Base-by-base conservation (phyloP, 768 basidiomycete species). In the Podaxis rugospora region DNA sequence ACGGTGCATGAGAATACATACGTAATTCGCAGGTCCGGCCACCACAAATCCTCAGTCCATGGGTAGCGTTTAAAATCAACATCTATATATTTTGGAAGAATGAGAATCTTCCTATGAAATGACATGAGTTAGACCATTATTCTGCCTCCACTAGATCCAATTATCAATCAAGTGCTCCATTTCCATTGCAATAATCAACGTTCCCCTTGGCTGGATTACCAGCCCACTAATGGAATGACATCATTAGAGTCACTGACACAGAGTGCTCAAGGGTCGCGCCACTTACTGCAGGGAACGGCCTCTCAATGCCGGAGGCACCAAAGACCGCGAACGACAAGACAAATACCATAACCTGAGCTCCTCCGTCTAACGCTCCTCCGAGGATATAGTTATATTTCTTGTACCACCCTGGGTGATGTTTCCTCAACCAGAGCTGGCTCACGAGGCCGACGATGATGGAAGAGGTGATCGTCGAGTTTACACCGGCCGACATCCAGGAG, bases 351-450 rank as follows among this genome's bases (percentile, higher is more conserved):
- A 85, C 78, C 67, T 87, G 86, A 14, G 83, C 81, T 7, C 87
- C 86, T 27, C 86, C 86, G 66, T 87, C 85, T 37, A 87, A 72
- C 5, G 83, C 88, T 44, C 86, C 89, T 28, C 85, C 85, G 3
- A 89, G 70, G 40, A 87, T 81, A 66, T 86, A 87, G 67, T 88
- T 87, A 69, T 86, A 86, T 65, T 77, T 78, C 66, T 81, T 80
- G 71, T 86, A 90, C 87, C 87, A 90, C 13, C 79, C 78, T 1
- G 88, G 84, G 59, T 85, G 74, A 62, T 81, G 79, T 40, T 71
- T 78, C 36, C 86, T 75, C 21, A 88, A 65, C 82, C 83, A 88
- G 25, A 81, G 67, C 58, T 89, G 88, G 1, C 87, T 87, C 39
- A 80, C 63, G 60, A 89, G 66, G 35, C 80, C 87, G 13, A 87